Conservation (phyloP, 1,284 basidiomycete species). For the Microbotryum intermedium region DNA sequence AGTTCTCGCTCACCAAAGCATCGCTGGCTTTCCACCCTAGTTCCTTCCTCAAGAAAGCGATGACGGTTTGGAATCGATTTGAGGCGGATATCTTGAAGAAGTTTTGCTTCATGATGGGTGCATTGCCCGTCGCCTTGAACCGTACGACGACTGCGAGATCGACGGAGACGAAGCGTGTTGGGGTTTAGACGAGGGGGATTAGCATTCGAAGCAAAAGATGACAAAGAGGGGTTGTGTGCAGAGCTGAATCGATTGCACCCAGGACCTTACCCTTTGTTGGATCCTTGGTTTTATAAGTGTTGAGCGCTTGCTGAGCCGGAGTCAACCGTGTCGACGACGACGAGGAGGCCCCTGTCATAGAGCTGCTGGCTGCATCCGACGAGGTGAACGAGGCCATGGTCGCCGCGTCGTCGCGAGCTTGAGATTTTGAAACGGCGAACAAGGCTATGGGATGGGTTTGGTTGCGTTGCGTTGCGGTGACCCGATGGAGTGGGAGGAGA, state of each 20-base stretch:
- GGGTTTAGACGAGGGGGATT: not conserved
- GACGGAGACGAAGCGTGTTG: not conserved
- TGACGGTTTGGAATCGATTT: conserved; percentile 90
- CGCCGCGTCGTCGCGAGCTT: too few species aligned
- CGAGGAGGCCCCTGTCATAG: too few species aligned
- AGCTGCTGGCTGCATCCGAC: too few species aligned
- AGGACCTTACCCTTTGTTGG: conserved; percentile 58
- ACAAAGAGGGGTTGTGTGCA: not conserved
- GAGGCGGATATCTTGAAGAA: conserved; percentile 95
- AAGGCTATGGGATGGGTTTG: too few species aligned
- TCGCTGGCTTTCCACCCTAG: conserved; percentile 80
- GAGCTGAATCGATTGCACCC: not conserved
- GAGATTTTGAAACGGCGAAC: too few species aligned
- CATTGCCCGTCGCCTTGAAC: conserved; percentile 97
- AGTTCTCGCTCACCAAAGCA: conserved; percentile 54
- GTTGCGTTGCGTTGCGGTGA: too few species aligned
- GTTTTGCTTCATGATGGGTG: conserved; percentile 97
- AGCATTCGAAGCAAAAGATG: not conserved
- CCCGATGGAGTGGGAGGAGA: too few species aligned
- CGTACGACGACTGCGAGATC: conserved; percentile 73
- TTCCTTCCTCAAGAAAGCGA: conserved; percentile 84
- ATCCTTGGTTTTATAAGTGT: conserved; percentile 76
- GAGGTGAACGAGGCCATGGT: too few species aligned
- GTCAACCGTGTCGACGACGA: not conserved
- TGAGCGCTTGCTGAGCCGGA: conserved; percentile 48